phyloP scores from a whole-genome alignment of 371 early-diverging fungal genomes.

The Saksenaea vasiformis region DNA sequence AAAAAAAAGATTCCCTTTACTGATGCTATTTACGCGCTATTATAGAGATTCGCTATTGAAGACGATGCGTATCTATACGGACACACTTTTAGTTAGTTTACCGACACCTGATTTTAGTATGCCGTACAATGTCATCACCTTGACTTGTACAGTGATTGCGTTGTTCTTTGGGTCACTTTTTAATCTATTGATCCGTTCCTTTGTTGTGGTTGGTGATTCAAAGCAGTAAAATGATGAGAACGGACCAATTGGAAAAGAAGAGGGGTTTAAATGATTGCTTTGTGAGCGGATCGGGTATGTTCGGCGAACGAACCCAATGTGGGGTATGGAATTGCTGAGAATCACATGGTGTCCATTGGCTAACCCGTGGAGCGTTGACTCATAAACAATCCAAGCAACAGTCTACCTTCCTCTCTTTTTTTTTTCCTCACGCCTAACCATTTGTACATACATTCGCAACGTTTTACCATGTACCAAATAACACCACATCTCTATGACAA shows the following conservation, averaged over 20 bases:
- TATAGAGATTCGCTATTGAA: constrained; percentile 14
- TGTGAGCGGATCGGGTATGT: background rate
- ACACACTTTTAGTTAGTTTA: constrained; percentile 79
- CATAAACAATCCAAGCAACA: constrained; percentile 1
- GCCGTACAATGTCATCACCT: constrained; percentile 98
- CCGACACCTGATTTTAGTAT: constrained; percentile 97
- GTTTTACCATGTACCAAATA: constrained; percentile 51
- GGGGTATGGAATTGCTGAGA: background rate
- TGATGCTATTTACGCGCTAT: too few relatives aligned
- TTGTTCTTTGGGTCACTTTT: constrained; percentile 94
- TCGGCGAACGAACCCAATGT: constrained; percentile 4
- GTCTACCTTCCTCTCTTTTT: background rate
- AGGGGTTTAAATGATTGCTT: background rate
- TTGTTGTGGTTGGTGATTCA: constrained; percentile 40
- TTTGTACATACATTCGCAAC: constrained; percentile 3
- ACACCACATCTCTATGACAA: constrained; percentile 68
- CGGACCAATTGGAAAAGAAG: background rate
- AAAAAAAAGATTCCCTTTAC: too few relatives aligned
- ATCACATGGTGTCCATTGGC: constrained; percentile 5
- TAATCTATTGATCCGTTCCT: constrained; percentile 75
- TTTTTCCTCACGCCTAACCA: background rate
- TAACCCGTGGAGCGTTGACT: background rate
- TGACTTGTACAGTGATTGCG: constrained; percentile 94
- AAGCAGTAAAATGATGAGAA: background rate
- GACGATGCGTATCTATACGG: constrained; percentile 74